A percentile compares a stretch with the other conserved stretches of the same genome.
These are phyloP conservation scores for Leccinellum rugosiceps DNA, from an alignment of 768 basidiomycete genomes.

Conservation along the genomic window DNA sequence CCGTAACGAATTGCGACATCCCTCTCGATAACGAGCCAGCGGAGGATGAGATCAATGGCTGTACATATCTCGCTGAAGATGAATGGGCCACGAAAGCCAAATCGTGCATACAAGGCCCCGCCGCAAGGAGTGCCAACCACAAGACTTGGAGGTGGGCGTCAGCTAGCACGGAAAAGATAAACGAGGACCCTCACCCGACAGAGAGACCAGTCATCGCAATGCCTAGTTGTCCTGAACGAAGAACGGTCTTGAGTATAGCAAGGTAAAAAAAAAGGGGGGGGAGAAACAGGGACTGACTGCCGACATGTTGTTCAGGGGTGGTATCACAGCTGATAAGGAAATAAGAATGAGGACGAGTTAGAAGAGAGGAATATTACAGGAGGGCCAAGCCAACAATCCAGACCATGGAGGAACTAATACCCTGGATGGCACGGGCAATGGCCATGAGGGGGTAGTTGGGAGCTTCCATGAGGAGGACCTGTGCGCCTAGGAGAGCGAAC, in stretches of 20 bases:
- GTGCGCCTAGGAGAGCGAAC: constrained; percentile 47
- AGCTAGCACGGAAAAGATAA: background rate
- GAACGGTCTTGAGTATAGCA: background rate
- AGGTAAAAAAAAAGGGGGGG: background rate
- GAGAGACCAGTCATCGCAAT: constrained; percentile 58
- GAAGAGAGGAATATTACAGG: constrained; percentile 36
- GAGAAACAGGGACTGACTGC: constrained; percentile 37
- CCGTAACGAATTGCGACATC: constrained; percentile 49
- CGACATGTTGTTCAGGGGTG: constrained; percentile 45
- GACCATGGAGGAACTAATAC: constrained; percentile 56
- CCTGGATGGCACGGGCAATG: constrained; percentile 56
- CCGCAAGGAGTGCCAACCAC: constrained; percentile 57
- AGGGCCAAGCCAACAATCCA: constrained; percentile 64
- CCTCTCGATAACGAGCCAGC: constrained; percentile 56
- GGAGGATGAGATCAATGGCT: constrained; percentile 48
- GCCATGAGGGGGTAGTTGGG: constrained; percentile 55
- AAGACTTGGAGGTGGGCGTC: constrained; percentile 35
- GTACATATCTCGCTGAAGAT: constrained; percentile 48
- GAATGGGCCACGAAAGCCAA: constrained; percentile 61
- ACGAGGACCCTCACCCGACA: constrained; percentile 39
- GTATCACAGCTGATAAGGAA: constrained; percentile 48
- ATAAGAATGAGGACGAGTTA: constrained; percentile 7
- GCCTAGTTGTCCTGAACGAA: constrained; percentile 50
- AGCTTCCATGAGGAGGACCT: constrained; percentile 63
- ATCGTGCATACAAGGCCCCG: constrained; percentile 49